phyloP scores from a whole-genome alignment of 148 eudicot species.

The Pharnaceum exiguum region DNA sequence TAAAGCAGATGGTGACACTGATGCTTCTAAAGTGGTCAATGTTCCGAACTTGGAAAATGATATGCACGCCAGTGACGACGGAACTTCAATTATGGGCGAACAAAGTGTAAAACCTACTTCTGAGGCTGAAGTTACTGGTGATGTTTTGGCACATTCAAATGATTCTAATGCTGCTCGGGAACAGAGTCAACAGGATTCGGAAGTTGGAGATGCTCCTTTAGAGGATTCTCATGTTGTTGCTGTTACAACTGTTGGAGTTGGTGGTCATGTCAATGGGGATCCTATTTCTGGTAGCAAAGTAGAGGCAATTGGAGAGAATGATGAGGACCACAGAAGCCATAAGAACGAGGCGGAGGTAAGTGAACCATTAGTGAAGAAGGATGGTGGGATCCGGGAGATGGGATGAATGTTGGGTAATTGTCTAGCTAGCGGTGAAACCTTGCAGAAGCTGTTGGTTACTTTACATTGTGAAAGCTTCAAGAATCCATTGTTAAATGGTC shows the following conservation, averaged over 20 bases:
- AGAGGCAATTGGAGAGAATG: conserved; percentile 4
- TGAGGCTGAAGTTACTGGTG: conserved; percentile 4
- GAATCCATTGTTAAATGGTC: too few relatives aligned
- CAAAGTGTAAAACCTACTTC: neutral
- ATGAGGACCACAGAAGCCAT: neutral
- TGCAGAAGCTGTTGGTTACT: too few relatives aligned
- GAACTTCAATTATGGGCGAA: conserved; percentile 9
- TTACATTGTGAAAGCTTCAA: too few relatives aligned
- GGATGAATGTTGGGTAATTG: too few relatives aligned
- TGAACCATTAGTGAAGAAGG: conserved; percentile 1
- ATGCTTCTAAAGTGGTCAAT: conserved; percentile 12
- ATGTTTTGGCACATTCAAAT: conserved; percentile 9
- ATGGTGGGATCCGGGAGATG: too few relatives aligned
- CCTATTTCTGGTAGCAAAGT: conserved; percentile 1
- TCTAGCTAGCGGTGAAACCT: too few relatives aligned
- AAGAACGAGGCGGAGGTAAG: neutral
- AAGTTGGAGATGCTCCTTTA: neutral
- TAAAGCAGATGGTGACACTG: conserved; percentile 14
- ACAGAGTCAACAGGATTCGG: conserved; percentile 1
- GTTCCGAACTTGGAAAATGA: conserved; percentile 16
- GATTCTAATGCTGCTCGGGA: conserved; percentile 9
- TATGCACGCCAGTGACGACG: conserved; percentile 19
- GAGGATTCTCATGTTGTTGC: neutral
- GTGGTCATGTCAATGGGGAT: conserved; percentile 5
- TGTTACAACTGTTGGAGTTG: conserved; percentile 5